phyloP scores from a whole-genome alignment of 768 basidiomycete genomes.

The Suillus americanus region DNA sequence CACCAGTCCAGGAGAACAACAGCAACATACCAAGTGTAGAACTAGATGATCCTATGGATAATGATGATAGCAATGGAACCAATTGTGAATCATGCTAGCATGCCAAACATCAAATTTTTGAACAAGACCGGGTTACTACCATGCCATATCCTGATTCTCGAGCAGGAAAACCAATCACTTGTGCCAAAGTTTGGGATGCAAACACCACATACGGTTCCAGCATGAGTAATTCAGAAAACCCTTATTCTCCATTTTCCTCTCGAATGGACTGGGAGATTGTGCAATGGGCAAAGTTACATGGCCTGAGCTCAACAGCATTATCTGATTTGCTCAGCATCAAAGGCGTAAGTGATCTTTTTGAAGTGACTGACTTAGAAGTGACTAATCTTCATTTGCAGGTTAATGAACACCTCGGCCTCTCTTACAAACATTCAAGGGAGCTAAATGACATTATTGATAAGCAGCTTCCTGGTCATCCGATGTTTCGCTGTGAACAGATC shows the following conservation, averaged over 20 bases:
- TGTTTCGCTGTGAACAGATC: constrained; percentile 25
- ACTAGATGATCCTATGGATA: too few species aligned
- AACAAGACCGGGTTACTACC: too few species aligned
- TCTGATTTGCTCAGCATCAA: constrained; percentile 38
- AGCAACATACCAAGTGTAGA: too few species aligned
- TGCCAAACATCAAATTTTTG: too few species aligned
- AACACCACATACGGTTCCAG: too few species aligned
- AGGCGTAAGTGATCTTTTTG: constrained; percentile 29
- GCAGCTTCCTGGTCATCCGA: constrained; percentile 18
- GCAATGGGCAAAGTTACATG: constrained; percentile 39
- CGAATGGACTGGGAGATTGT: constrained; percentile 41
- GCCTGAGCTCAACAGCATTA: constrained; percentile 37
- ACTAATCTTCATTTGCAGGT: constrained; percentile 13
- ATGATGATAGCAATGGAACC: too few species aligned
- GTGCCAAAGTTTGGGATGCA: too few species aligned
- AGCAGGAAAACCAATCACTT: too few species aligned
- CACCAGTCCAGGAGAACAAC: too few species aligned
- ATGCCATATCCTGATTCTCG: too few species aligned
- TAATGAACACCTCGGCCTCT: constrained; percentile 27
- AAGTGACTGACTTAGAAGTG: neutral
- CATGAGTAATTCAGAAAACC: neutral
- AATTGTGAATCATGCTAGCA: too few species aligned
- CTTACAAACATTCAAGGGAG: constrained; percentile 30
- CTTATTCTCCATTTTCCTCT: constrained; percentile 33
- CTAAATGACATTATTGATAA: constrained; percentile 37